Evolutionary conservation across 495 filamentous ascomycete genomes (phyloP), one percentile per base, ranked within the genome.

Genomic region (Penicillium cinerascens): DNA sequence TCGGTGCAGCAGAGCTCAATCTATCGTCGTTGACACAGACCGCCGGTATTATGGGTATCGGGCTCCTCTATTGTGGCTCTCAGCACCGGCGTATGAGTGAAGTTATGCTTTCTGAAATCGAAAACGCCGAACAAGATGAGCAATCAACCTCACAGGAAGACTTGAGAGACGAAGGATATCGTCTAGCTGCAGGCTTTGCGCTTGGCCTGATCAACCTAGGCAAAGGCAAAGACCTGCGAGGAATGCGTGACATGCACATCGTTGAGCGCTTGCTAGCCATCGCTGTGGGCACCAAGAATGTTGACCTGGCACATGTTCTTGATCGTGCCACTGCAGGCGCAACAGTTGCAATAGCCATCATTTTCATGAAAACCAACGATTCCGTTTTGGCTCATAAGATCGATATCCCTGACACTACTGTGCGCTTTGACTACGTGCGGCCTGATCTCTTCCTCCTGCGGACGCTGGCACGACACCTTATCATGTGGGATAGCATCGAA

Each of bases 71-170:
- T 64, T 96, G 88, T 71, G 87, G 89, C 65, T 95, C 91, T 20
- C 93, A 97, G 58, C 93, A 99, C 72, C 87, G 93, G 7, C 83
- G 93, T 44, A 99, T 99, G 93, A 96, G 89, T 62, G 93, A 99
- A 66, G 87, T 97, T 29, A 96, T 97, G 89, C 81, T 97, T 36
- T 96, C 92, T 0, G 93, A 99, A 66, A 93, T 99, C 42, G 92
- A 97, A 58, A 86, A 89, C 44, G 76, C 87, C 36, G 89, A 89
- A 35, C 67, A 81, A 13, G 88, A 89, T 42, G 91, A 97, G 52
- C 75, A 75, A 17, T 76, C 77, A 15, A 73, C 78, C 38, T 74
- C 79, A 16, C 73, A 77, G 16, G 85, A 87, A 57, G 84, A 81
- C n/a, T 68, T 97, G 15, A 85, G 95, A 21, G 91, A 95, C 59